Percentiles rank a stretch among this genome's conserved stretches.
Evolutionary conservation across 495 filamentous ascomycete genomes (phyloP).

Genomic region (Penicillium steckii): DNA sequence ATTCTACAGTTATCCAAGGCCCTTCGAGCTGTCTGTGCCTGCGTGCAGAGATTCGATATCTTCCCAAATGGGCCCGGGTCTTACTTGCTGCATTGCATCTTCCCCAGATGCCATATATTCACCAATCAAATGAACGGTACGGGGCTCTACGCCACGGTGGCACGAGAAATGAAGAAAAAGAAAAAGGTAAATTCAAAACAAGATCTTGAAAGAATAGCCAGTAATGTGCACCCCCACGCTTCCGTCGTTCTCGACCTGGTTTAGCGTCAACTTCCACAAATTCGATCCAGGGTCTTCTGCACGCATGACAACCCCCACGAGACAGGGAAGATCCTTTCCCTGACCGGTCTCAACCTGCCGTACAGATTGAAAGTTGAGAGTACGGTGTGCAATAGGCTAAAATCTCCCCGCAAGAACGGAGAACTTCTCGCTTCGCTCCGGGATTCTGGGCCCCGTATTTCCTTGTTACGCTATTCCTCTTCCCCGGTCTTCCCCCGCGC

Average conservation of each 20-base stretch:
- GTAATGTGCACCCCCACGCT: neutral
- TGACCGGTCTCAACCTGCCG: neutral
- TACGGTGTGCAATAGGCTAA: neutral
- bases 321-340: neutral
- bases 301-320: neutral
- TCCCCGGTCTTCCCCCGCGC: slow-evolving; percentile 13
- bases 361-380: neutral
- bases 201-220: neutral
- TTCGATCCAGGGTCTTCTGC: neutral
- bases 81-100: neutral
- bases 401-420: slow-evolving; percentile 10
- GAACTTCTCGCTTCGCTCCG: neutral
- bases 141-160: neutral
- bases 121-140: neutral
- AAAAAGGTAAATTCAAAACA: neutral
- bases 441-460: slow-evolving; percentile 6
- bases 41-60: too few relatives aligned
- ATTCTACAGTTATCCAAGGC: too few relatives aligned
- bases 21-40: too few relatives aligned
- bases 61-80: neutral
- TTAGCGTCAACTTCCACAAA: neutral
- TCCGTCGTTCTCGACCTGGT: neutral
- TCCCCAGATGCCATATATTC: neutral
- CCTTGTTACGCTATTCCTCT: too few relatives aligned
- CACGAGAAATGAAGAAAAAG: neutral